These are phyloP conservation scores for Pythium aquatile DNA, from an alignment of 352 stramenopile species.

Conservation along the genomic window DNA sequence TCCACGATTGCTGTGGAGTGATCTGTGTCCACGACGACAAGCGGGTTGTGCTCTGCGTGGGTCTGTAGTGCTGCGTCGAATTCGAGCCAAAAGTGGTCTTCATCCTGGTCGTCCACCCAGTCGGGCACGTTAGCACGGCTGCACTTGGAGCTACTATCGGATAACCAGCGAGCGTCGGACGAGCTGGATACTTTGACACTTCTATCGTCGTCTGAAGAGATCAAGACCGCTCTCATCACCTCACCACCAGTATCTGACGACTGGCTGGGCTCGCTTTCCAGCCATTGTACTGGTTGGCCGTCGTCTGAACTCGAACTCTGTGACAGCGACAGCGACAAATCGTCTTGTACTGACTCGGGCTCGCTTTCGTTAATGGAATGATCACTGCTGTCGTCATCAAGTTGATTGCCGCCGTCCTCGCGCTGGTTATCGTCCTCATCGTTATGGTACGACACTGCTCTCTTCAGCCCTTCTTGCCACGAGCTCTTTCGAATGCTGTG, in stretches of 20 bases:
- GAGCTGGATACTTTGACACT: background rate
- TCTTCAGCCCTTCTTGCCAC: background rate
- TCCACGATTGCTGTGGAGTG: background rate
- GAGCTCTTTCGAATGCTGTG: background rate
- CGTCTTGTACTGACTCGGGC: background rate
- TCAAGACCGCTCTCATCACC: background rate
- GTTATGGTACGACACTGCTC: background rate
- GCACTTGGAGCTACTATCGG: background rate
- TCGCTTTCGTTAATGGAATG: background rate
- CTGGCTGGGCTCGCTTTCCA: background rate
- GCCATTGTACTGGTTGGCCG: background rate
- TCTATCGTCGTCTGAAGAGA: background rate
- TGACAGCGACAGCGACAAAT: slow-evolving; percentile 11
- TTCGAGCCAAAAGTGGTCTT: slow-evolving; percentile 12
- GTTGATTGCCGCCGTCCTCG: background rate
- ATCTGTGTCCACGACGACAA: background rate
- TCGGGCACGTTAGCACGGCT: background rate
- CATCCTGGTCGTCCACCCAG: background rate
- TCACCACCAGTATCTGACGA: background rate
- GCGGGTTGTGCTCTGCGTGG: background rate
- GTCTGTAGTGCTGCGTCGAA: slow-evolving; percentile 11
- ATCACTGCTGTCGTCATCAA: background rate
- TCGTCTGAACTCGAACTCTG: slow-evolving; percentile 6
- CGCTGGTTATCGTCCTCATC: background rate
- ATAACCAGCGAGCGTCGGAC: background rate